phyloP scores from a whole-genome alignment of 768 basidiomycete genomes.

The Hypsizygus marmoreus region DNA sequence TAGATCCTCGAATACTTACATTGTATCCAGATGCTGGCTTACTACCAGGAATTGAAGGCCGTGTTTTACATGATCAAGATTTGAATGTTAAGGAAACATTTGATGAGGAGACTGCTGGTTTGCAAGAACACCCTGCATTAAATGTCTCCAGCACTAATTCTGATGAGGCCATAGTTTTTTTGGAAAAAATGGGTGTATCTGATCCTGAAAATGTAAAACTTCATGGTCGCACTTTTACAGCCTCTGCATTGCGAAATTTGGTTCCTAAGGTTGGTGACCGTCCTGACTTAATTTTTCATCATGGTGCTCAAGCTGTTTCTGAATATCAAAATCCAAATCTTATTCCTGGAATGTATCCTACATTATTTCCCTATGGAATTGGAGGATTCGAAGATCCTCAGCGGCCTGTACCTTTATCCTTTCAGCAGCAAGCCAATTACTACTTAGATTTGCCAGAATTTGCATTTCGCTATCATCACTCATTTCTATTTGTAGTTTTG shows the following conservation, averaged over 20 bases:
- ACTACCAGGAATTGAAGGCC: background rate
- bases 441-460: too few relatives aligned
- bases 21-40: conserved; percentile 4
- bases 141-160: too few relatives aligned
- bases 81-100: conserved; percentile 13
- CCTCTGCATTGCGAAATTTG: conserved; percentile 27
- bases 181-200: conserved; percentile 30
- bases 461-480: too few relatives aligned
- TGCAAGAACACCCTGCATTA: conserved; percentile 24
- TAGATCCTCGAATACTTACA: background rate
- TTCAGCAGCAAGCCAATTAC: too few relatives aligned
- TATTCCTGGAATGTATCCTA: too few relatives aligned
- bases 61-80: conserved; percentile 18
- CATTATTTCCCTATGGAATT: too few relatives aligned
- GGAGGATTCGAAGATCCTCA: too few relatives aligned
- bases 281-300: conserved; percentile 26
- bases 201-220: conserved; percentile 28
- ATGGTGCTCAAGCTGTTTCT: conserved; percentile 17
- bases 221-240: conserved; percentile 21
- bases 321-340: conserved; percentile 35
- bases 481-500: too few relatives aligned
- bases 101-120: conserved; percentile 27
- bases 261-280: background rate
- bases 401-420: too few relatives aligned
- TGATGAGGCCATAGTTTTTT: conserved; percentile 7